Percentiles rank a stretch among this genome's conserved stretches.
Evolutionary conservation across 768 basidiomycete genomes (phyloP).

Genomic region (Agaricus sinodeliciosus): DNA sequence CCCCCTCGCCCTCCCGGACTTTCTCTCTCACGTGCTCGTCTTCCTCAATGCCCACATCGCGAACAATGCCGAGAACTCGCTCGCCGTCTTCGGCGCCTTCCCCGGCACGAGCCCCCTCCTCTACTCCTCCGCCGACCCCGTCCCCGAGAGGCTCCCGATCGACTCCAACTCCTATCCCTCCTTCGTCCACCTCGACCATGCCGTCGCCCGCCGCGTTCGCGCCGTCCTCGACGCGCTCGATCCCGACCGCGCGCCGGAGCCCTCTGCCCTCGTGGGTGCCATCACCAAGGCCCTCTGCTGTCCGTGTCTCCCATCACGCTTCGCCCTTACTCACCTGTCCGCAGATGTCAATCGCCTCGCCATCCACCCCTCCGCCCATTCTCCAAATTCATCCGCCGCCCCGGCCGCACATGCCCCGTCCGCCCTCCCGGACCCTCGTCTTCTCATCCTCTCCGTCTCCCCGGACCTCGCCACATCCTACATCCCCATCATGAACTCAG

Average conservation of each 20-base stretch:
- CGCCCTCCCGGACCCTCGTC: constrained; percentile 30
- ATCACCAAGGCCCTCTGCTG: constrained; percentile 91
- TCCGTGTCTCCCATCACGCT: constrained; percentile 25
- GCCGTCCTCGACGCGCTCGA: constrained; percentile 52
- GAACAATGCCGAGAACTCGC: constrained; percentile 82
- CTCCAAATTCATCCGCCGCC: constrained; percentile 20
- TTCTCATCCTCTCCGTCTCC: constrained; percentile 81
- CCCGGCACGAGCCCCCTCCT: constrained; percentile 81
- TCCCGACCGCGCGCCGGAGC: constrained; percentile 9
- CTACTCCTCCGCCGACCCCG: constrained; percentile 58
- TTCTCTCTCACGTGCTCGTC: constrained; percentile 80
- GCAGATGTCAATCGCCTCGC: constrained; percentile 36
- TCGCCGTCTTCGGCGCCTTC: constrained; percentile 88
- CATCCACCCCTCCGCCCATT: constrained; percentile 17
- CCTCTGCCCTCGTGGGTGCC: constrained; percentile 75
- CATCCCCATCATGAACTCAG: constrained; percentile 98
- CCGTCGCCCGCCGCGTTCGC: constrained; percentile 54
- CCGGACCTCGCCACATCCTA: constrained; percentile 87
- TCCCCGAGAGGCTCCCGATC: constrained; percentile 31
- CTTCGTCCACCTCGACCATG: constrained; percentile 71
- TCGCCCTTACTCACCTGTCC: constrained; percentile 1
- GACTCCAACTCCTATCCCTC: constrained; percentile 83
- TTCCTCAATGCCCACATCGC: constrained; percentile 94
- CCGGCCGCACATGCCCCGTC: constrained; percentile 23
- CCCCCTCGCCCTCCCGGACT: constrained; percentile 59